Conservation (phyloP, 352 stramenopile species). For the Globisporangium cystogenes region DNA sequence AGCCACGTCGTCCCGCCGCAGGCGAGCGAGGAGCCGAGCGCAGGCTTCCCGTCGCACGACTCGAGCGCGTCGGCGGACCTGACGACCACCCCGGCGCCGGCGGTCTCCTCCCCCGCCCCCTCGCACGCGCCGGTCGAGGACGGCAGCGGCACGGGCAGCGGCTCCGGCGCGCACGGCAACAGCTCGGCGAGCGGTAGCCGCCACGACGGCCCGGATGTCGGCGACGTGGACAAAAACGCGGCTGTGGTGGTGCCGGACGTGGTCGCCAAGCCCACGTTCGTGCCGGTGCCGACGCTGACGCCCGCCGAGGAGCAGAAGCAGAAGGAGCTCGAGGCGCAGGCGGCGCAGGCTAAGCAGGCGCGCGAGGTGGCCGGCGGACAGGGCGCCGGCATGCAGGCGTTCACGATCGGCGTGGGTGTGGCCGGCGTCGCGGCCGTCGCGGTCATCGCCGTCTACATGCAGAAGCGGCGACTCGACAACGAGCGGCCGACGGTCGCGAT, state of each 20-base stretch:
- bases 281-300: conserved; percentile 9
- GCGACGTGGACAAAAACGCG: conserved; percentile 21
- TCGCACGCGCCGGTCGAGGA: not conserved
- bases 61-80: not conserved
- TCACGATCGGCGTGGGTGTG: conserved; percentile 16
- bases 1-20: not conserved
- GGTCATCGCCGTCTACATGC: conserved; percentile 50
- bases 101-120: too few species aligned
- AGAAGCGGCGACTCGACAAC: conserved; percentile 19
- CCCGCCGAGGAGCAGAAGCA: conserved; percentile 13
- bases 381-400: conserved; percentile 3
- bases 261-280: conserved; percentile 8
- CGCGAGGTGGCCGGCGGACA: conserved; percentile 21
- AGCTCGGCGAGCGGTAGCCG: not conserved
- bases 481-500: conserved; percentile 24
- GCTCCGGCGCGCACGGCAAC: conserved; percentile 5
- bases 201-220: conserved; percentile 26
- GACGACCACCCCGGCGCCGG: not conserved
- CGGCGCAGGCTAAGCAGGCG: conserved; percentile 40
- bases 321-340: conserved; percentile 25
- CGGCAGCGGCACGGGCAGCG: not conserved
- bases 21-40: not conserved
- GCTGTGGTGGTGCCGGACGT: conserved; percentile 6
- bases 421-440: conserved; percentile 36
- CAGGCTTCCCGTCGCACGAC: conserved; percentile 1